phyloP scores from a whole-genome alignment of 2,329 filamentous ascomycete species.

The Neurospora sp. region DNA sequence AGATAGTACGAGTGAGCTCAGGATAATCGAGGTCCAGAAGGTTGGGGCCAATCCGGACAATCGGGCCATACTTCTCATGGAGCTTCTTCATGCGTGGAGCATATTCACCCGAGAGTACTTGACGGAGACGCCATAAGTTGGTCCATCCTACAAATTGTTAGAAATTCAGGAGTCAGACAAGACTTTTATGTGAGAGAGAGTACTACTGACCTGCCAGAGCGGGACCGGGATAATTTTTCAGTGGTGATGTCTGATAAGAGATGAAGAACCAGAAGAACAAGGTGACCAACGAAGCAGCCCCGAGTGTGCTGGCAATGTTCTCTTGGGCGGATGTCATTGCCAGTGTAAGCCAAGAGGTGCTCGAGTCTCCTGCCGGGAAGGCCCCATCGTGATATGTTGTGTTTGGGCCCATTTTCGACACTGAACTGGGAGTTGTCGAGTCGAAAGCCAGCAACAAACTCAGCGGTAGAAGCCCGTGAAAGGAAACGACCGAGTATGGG shows the following conservation, averaged over 20 bases:
- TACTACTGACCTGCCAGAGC: conserved; percentile 20
- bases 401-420: too few species aligned
- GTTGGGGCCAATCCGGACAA: conserved; percentile 32
- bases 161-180: background rate
- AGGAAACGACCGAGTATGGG: too few species aligned
- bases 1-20: too few species aligned
- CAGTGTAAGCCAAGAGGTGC: background rate
- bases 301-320: background rate
- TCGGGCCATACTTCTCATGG: conserved; percentile 29
- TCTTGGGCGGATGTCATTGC: background rate
- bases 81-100: conserved; percentile 23
- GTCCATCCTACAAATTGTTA: conserved; percentile 18
- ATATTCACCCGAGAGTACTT: conserved; percentile 20
- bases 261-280: background rate
- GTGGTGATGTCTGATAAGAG: conserved; percentile 21
- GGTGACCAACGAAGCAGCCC: background rate
- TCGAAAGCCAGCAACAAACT: too few species aligned
- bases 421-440: too few species aligned
- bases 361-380: too few species aligned
- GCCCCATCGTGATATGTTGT: too few species aligned
- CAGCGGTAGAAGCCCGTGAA: too few species aligned
- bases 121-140: conserved; percentile 27
- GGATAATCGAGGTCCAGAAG: conserved; percentile 18
- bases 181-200: background rate
- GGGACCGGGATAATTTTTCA: conserved; percentile 25